Evolutionary conservation across 805 yeast genomes (phyloP), one percentile per base, ranked within the genome.

Genomic region (Candida schatavii): DNA sequence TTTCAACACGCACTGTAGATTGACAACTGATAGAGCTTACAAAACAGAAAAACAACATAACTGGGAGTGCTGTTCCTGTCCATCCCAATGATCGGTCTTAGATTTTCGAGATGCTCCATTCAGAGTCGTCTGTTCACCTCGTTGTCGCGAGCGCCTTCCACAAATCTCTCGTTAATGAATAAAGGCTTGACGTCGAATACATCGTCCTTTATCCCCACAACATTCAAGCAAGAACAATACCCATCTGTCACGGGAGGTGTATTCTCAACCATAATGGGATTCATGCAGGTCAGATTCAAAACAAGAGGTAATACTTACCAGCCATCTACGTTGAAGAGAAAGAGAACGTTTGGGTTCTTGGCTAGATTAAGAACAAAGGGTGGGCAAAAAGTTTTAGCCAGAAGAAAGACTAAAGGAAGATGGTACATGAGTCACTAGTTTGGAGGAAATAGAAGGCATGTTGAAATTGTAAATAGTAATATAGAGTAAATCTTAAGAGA

Each of bases 221-320:
- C 41, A 20, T 20, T 36, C 4, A 27, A 19, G 23, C n/a, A 6
- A 19, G n/a, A 25, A 14, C 29, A 22, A 14, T 46, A n/a, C n/a
- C 50, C 10, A 50, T 21, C 32, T 20, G 25, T 18, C 14, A 11
- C 34, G 23, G 35, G 14, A 4, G 41, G 41, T 13, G 19, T 38
- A 9, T 52, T 58, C 46, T 56, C 55, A 42, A 55, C 62, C 25
- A 51, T 64, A 19, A 37, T 68, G 2, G 65, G 73, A 1, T 60
- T 70, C 37, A 61, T 71, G 22, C 84, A 78, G 51, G 67, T 57
- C 62, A 66, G 97, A 73, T 83, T 90, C 85, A 83, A 88, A 60
- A 74, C 91, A 29, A 81, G 96, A 68, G 98, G 99, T 65, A 85
- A 88, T 68, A 88, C 96, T 15, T 91, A 85, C 66, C 97, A 91